These are phyloP conservation scores for Tranzscheliella williamsii DNA, from an alignment of 1,284 basidiomycete species.

Conservation along the genomic window DNA sequence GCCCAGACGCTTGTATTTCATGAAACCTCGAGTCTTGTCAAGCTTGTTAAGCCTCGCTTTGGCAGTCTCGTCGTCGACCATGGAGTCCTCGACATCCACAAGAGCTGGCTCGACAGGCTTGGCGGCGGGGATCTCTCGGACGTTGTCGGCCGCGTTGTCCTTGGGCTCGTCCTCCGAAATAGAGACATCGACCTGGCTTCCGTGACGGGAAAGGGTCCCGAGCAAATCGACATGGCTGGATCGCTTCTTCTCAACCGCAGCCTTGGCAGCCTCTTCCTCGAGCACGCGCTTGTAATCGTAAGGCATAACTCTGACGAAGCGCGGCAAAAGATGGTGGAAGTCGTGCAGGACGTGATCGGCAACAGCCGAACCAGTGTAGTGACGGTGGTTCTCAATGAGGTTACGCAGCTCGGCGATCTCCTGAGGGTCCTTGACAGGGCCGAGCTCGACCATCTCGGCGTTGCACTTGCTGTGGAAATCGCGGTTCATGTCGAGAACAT, in stretches of 20 bases:
- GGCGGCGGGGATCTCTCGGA: conserved; percentile 33
- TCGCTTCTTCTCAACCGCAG: conserved; percentile 58
- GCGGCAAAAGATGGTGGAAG: conserved; percentile 56
- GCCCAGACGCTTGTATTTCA: conserved; percentile 58
- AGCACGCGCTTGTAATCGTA: conserved; percentile 58
- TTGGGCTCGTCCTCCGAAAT: conserved; percentile 31
- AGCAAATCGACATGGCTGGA: conserved; percentile 58
- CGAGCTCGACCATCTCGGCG: conserved; percentile 57
- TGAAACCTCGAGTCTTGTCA: conserved; percentile 59
- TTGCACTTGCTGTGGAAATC: conserved; percentile 55
- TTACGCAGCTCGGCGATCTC: conserved; percentile 59
- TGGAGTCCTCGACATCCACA: conserved; percentile 56
- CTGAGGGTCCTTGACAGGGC: conserved; percentile 51
- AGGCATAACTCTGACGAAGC: conserved; percentile 58
- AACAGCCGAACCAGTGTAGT: conserved; percentile 56
- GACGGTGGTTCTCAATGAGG: conserved; percentile 58
- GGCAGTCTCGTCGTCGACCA: conserved; percentile 57
- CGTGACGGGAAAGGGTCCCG: conserved; percentile 56
- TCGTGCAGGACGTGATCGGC: conserved; percentile 56
- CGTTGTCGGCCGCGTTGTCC: conserved; percentile 30
- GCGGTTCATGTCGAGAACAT: conserved; percentile 57
- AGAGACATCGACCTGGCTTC: conserved; percentile 51
- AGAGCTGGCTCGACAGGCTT: conserved; percentile 51
- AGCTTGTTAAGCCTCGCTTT: conserved; percentile 53
- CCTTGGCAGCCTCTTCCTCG: conserved; percentile 58